Evolutionary conservation across 2,329 filamentous ascomycete species (phyloP).

Genomic region (Blastomyces emzantsi): DNA sequence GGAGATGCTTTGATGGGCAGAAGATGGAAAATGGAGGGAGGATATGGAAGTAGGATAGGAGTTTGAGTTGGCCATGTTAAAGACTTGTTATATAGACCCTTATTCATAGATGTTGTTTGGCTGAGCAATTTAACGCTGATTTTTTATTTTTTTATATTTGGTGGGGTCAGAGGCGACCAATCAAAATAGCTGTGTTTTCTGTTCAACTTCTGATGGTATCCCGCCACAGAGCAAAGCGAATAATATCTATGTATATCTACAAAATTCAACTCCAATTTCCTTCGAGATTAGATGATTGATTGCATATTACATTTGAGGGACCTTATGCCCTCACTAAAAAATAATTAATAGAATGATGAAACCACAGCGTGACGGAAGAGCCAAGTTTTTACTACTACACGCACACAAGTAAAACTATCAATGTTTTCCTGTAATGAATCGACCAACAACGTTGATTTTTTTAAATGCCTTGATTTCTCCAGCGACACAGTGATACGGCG

Average conservation of each 20-base stretch:
- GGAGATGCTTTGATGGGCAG: constrained; percentile 54
- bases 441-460: not conserved
- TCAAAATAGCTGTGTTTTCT: not conserved
- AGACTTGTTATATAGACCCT: not conserved
- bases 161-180: not conserved
- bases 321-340: not conserved
- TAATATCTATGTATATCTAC: no score
- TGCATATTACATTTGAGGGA: not conserved
- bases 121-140: not conserved
- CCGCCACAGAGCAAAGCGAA: no score
- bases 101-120: not conserved
- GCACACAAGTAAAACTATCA: no score
- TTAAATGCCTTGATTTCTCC: no score
- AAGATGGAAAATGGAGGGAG: constrained; percentile 45
- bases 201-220: not conserved
- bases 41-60: constrained; percentile 30
- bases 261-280: not conserved
- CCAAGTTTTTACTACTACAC: not conserved
- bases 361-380: not conserved
- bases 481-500: not conserved
- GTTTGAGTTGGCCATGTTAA: constrained; percentile 22
- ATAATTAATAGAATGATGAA: not conserved
- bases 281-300: not conserved
- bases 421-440: not conserved
- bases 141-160: not conserved